Conservation (phyloP, 805 yeast genomes). For the Ogataea chonburiensis region DNA sequence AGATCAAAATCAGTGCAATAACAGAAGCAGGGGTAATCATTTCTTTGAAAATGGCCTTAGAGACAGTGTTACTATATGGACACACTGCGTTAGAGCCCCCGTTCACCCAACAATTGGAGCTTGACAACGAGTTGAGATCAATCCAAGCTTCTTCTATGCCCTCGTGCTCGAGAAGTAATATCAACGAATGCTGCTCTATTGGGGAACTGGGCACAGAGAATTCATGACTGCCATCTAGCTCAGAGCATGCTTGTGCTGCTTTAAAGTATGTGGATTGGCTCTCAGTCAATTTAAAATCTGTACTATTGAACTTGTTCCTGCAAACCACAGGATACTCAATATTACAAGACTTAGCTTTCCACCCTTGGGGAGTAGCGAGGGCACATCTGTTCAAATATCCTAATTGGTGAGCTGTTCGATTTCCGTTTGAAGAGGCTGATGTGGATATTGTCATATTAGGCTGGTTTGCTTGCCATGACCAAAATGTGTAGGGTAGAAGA, state of each 20-base stretch:
- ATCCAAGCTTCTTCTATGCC: constrained; percentile 60
- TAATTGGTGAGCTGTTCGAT: constrained; percentile 15
- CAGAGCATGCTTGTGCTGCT: constrained; percentile 33
- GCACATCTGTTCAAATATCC: constrained; percentile 40
- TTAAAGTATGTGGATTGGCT: constrained; percentile 44
- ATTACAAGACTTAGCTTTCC: constrained; percentile 71
- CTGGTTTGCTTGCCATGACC: constrained; percentile 75
- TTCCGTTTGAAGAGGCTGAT: constrained; percentile 5
- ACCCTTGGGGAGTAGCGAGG: constrained; percentile 44
- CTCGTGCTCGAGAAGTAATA: constrained; percentile 17
- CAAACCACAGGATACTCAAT: constrained; percentile 55
- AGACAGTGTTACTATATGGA: constrained; percentile 64
- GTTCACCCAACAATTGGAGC: constrained; percentile 75
- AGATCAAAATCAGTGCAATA: constrained; percentile 51
- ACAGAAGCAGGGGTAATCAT: constrained; percentile 68
- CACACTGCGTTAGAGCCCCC: constrained; percentile 80
- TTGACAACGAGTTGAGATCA: constrained; percentile 74
- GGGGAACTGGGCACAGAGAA: constrained; percentile 54
- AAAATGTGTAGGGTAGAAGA: constrained; percentile 41
- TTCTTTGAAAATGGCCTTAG: constrained; percentile 54
- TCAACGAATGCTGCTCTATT: constrained; percentile 39
- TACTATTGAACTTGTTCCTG: constrained; percentile 38
- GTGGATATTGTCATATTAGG: constrained; percentile 39
- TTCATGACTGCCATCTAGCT: constrained; percentile 24
- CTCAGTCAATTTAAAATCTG: constrained; percentile 43